Base-by-base conservation (phyloP, 1,284 basidiomycete genomes). In the Exobasidium rhododendri region DNA sequence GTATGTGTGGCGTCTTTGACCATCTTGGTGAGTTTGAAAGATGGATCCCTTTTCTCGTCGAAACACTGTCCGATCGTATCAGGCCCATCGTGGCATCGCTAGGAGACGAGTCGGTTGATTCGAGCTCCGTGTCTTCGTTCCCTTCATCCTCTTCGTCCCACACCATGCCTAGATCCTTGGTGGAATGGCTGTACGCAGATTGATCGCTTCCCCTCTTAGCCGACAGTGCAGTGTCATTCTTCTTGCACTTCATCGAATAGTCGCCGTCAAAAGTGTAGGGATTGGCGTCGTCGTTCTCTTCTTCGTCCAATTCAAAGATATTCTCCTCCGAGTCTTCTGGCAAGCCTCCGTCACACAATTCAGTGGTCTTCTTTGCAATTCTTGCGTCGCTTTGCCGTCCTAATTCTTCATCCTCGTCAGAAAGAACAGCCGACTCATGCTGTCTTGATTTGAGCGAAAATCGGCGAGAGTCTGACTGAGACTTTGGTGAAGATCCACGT, bases 141-240 rank as follows among this genome's bases (percentile, higher is more conserved):
- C 22, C 47, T 7, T 7, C 29, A 31, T 50, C 47, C 47, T 50
- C 47, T 31, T 50, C 47, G 20, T 50, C 47, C 47, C 47, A 50
- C 14, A 50, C 29, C 47, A 50, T 50, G 20, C 14, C 10, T 31
- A 50, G 22, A 31, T 50, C 47, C 14, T 24, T 31, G 14, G 47
- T 50, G 35, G 35, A 40, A 40, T 7, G 7, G 35, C 35, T 40
- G 7, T 7, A 40, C 10, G 10, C 17, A 17, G 35, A 40, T 40
- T 40, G 35, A 40, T 40, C 17, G 20, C 47, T 50, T 24, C 10
- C 10, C 20, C 47, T 50, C 20, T 20, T 50, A 7, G 14, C 24
- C 47, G 47, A 50, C 24, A 10, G 10, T 7, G 47, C 47, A 31
- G 10, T 50, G 17, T 17, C 35, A 40, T 10, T 17, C 17, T 40